Conservation (phyloP, 2,329 filamentous ascomycete species). For the Alternaria triticimaculans region DNA sequence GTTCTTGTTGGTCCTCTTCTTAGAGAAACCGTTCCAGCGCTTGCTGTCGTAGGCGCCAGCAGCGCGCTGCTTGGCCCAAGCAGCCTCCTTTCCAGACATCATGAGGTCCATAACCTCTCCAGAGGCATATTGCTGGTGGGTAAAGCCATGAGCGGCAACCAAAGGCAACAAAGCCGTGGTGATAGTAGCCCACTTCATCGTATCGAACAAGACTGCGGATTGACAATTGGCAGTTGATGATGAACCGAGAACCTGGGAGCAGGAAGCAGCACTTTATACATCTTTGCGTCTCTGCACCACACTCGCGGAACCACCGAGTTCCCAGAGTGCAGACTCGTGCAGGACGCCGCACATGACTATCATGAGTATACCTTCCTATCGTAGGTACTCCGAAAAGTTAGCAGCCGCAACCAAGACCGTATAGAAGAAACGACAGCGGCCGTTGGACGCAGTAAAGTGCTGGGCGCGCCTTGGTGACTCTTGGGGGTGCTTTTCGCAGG, state of each 20-base stretch:
- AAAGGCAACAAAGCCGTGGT: conserved; percentile 40
- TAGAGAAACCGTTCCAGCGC: conserved; percentile 40
- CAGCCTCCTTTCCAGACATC: conserved; percentile 44
- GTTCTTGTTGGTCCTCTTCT: conserved; percentile 36
- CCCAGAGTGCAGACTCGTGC: conserved; percentile 20
- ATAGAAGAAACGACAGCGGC: conserved; percentile 25
- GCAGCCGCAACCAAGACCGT: conserved; percentile 37
- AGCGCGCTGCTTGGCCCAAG: conserved; percentile 41
- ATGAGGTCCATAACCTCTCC: conserved; percentile 45
- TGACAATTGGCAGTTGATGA: conserved; percentile 32
- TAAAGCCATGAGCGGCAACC: conserved; percentile 37
- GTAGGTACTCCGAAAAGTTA: conserved; percentile 33
- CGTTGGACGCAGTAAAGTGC: conserved; percentile 21
- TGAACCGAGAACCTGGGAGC: conserved; percentile 21
- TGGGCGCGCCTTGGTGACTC: conserved; percentile 26
- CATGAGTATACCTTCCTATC: conserved; percentile 40
- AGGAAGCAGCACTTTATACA: conserved; percentile 22
- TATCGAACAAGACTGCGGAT: conserved; percentile 28
- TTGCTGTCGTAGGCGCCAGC: conserved; percentile 42
- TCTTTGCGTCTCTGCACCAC: conserved; percentile 1
- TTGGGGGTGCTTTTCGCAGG: conserved; percentile 18
- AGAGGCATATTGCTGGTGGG: conserved; percentile 40
- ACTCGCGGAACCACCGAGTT: conserved; percentile 6
- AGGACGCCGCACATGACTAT: conserved; percentile 21
- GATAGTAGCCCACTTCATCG: conserved; percentile 44